A percentile compares a stretch with the other conserved stretches of the same genome.
These are phyloP conservation scores for Hamiltosporidium tvaerminnensis DNA, from an alignment of 371 early-diverging fungal species.

Conservation along the genomic window DNA sequence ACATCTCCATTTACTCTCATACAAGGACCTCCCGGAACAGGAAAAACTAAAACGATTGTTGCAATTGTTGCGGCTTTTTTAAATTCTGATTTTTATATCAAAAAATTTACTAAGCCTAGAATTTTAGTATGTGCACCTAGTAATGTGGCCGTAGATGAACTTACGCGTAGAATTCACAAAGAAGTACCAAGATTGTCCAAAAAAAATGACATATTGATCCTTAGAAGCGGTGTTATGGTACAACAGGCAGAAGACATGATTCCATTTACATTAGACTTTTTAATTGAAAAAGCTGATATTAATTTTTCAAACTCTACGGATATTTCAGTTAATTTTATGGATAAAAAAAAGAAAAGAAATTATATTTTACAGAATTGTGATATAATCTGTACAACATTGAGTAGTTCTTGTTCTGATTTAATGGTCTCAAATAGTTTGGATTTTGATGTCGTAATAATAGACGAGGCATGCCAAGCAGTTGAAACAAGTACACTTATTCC, in stretches of 20 bases:
- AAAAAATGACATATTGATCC: too few species aligned
- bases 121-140: conserved; percentile 89
- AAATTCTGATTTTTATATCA: conserved; percentile 56
- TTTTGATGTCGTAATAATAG: conserved; percentile 80
- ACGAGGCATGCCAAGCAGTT: conserved; percentile 87
- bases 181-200: too few species aligned
- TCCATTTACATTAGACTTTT: too few species aligned
- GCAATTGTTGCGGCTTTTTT: conserved; percentile 85
- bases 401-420: too few species aligned
- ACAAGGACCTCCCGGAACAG: conserved; percentile 59
- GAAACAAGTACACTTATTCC: conserved; percentile 94
- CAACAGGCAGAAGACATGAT: too few species aligned
- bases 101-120: conserved; percentile 48
- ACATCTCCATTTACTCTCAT: conserved; percentile 66
- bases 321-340: too few species aligned
- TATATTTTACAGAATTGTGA: too few species aligned
- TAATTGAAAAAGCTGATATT: too few species aligned
- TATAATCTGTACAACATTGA: too few species aligned
- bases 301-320: too few species aligned
- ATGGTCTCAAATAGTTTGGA: conserved; percentile 63
- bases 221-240: too few species aligned
- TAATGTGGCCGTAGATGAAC: conserved; percentile 93
- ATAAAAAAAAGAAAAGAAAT: too few species aligned
- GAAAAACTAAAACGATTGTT: conserved; percentile 78
- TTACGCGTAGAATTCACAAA: conserved; percentile 61